A percentile compares a stretch with the other conserved stretches of the same genome.
phyloP scores from a whole-genome alignment of 2,329 filamentous ascomycete genomes.

The Colletotrichum chrysophilum region DNA sequence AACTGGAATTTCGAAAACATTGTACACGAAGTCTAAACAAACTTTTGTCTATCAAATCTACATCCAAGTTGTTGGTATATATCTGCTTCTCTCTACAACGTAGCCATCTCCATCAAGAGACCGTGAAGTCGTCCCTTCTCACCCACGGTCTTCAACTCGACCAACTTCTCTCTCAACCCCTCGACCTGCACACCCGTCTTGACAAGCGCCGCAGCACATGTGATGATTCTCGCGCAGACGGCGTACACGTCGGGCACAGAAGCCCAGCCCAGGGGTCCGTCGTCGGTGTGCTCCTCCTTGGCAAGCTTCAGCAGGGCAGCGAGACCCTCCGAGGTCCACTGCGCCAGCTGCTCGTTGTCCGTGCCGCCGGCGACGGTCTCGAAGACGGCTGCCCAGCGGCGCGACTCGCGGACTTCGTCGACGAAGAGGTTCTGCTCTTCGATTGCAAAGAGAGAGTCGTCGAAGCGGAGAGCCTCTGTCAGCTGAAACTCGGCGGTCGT shows the following conservation, averaged over 20 bases:
- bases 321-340: conserved; percentile 60
- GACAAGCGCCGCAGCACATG: conserved; percentile 40
- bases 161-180: not conserved
- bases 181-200: not conserved
- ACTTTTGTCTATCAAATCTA: not conserved
- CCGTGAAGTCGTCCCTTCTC: conserved; percentile 16
- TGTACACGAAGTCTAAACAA: not conserved
- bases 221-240: conserved; percentile 56
- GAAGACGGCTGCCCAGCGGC: conserved; percentile 68
- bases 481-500: conserved; percentile 45
- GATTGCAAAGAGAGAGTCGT: conserved; percentile 78
- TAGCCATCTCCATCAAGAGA: conserved; percentile 19
- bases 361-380: conserved; percentile 16
- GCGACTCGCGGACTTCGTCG: conserved; percentile 78
- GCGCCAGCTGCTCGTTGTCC: conserved; percentile 29
- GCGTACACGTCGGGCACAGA: conserved; percentile 72
- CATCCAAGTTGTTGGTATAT: not conserved
- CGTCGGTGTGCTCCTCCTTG: conserved; percentile 34
- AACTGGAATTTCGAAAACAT: not conserved
- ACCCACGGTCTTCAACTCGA: conserved; percentile 1
- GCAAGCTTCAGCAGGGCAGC: conserved; percentile 39
- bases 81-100: not conserved
- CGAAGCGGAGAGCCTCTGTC: conserved; percentile 51
- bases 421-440: conserved; percentile 96
- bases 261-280: conserved; percentile 76